These are phyloP conservation scores for Rhizopogon vulgaris DNA, from an alignment of 768 basidiomycete genomes.

Conservation along the genomic window DNA sequence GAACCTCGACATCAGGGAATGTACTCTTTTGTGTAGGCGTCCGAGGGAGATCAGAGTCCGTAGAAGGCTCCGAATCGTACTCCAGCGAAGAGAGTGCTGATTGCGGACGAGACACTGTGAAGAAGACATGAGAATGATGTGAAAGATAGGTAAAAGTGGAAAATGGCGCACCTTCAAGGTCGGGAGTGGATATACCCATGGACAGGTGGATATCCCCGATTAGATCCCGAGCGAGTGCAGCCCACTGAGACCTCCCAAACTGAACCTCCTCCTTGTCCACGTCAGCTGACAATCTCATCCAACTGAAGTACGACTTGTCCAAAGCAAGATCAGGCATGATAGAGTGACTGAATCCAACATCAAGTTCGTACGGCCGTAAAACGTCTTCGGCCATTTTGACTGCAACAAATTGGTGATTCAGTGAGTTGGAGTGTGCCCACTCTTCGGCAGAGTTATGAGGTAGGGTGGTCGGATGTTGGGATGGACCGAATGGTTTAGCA, in stretches of 20 bases:
- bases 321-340: slow-evolving; percentile 8
- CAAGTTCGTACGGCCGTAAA: slow-evolving; percentile 33
- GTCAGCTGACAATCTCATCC: slow-evolving; percentile 2
- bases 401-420: slow-evolving; percentile 38
- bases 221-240: slow-evolving; percentile 35
- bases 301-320: neutral
- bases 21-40: slow-evolving; percentile 3
- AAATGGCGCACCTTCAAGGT: slow-evolving; percentile 1
- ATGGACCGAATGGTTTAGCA: slow-evolving; percentile 3
- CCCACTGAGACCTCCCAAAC: slow-evolving; percentile 35
- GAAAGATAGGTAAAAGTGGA: neutral
- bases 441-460: neutral
- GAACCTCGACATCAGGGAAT: slow-evolving; percentile 1
- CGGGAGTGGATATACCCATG: neutral
- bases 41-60: slow-evolving; percentile 5
- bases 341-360: slow-evolving; percentile 34
- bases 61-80: slow-evolving; percentile 5
- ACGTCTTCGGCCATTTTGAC: slow-evolving; percentile 32
- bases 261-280: slow-evolving; percentile 30
- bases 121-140: neutral
- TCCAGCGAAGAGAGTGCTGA: slow-evolving; percentile 4
- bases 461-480: slow-evolving; percentile 2
- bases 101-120: slow-evolving; percentile 1
- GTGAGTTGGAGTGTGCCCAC: slow-evolving; percentile 4
- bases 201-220: slow-evolving; percentile 19